A percentile compares a stretch with the other conserved stretches of the same genome.
Evolutionary conservation across 2,329 filamentous ascomycete species (phyloP).

Genomic region (Penicillium expansum): DNA sequence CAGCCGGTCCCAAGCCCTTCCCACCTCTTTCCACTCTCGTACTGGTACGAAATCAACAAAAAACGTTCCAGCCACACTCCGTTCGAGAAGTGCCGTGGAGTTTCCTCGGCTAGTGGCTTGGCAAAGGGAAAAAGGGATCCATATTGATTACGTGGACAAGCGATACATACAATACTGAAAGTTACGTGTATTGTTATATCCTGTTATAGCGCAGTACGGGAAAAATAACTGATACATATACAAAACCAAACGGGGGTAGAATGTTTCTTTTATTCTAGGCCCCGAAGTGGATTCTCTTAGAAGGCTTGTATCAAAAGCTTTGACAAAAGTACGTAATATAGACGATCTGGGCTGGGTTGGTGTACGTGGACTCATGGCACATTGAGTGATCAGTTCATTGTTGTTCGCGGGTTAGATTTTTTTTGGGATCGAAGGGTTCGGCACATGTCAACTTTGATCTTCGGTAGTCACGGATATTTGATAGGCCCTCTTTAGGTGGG

Average conservation of each 20-base stretch:
- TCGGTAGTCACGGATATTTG: neutral
- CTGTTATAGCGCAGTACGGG: no score
- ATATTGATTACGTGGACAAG: neutral
- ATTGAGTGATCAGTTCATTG: neutral
- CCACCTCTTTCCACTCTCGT: slow-evolving; percentile 1
- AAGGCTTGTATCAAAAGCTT: neutral
- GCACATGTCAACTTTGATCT: no score
- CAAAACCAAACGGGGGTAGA: neutral
- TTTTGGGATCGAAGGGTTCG: no score
- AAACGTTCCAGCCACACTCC: slow-evolving; percentile 1
- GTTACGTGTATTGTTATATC: neutral
- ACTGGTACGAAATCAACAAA: slow-evolving; percentile 8
- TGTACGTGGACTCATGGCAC: neutral
- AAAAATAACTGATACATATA: no score
- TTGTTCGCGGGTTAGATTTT: no score
- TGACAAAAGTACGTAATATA: no score
- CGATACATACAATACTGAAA: neutral
- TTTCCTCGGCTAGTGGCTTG: slow-evolving; percentile 14
- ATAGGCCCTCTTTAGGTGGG: neutral
- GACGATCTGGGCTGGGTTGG: no score
- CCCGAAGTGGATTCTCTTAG: neutral
- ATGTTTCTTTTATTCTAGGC: neutral
- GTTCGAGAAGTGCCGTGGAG: neutral
- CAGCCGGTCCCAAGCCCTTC: neutral
- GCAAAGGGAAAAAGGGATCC: slow-evolving; percentile 2